These are phyloP conservation scores for Ustilago sp. DNA, from an alignment of 1,284 basidiomycete genomes.

Conservation along the genomic window DNA sequence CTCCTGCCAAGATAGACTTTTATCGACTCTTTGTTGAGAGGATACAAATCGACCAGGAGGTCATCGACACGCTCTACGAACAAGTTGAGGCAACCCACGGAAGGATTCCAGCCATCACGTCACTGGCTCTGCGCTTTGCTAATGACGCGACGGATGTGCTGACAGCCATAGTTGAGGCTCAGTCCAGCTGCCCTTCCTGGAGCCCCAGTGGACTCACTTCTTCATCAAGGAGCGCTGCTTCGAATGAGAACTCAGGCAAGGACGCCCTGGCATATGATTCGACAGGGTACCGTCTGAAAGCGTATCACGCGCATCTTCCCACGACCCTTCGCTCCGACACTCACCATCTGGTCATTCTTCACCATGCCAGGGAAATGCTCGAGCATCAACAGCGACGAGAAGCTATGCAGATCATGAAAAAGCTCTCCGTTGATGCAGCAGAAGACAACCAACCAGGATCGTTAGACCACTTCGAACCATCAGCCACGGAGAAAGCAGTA, in stretches of 20 bases:
- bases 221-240: neutral
- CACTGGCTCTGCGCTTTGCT: slow-evolving; percentile 28
- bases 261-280: slow-evolving; percentile 10
- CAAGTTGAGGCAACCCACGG: slow-evolving; percentile 30
- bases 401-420: slow-evolving; percentile 37
- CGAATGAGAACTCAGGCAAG: neutral
- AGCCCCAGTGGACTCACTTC: slow-evolving; percentile 3
- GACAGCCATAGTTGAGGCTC: slow-evolving; percentile 29
- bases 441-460: neutral
- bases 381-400: slow-evolving; percentile 53
- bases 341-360: slow-evolving; percentile 47
- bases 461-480: slow-evolving; percentile 1
- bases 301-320: slow-evolving; percentile 42
- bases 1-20: slow-evolving; percentile 22
- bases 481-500: slow-evolving; percentile 32
- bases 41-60: slow-evolving; percentile 38
- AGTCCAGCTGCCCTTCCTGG: slow-evolving; percentile 31
- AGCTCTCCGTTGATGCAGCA: neutral
- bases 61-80: slow-evolving; percentile 36
- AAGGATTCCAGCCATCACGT: slow-evolving; percentile 20
- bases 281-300: slow-evolving; percentile 24
- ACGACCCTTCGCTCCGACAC: slow-evolving; percentile 40
- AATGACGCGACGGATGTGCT: slow-evolving; percentile 54
- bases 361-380: slow-evolving; percentile 47
- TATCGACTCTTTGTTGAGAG: slow-evolving; percentile 49